Evolutionary conservation across 78 protist species (phyloP).

Genomic region (Protostelium mycophagum): DNA sequence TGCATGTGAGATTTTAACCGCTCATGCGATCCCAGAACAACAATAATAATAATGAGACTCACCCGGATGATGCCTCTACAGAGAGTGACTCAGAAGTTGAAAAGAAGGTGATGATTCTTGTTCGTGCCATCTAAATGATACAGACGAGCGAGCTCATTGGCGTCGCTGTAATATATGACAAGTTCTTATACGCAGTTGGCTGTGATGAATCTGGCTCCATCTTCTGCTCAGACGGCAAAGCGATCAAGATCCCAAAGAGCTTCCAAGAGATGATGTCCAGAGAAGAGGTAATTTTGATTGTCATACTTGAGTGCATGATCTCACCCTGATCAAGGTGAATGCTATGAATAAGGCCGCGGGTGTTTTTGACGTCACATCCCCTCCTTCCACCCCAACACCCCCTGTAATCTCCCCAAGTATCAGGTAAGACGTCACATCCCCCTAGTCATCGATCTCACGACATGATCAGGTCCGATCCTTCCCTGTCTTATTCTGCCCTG

Average conservation of each 20-base stretch:
- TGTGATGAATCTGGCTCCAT: background rate
- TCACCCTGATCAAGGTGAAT: background rate
- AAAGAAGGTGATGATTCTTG: no score
- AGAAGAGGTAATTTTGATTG: background rate
- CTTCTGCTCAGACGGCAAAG: background rate
- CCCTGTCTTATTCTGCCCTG: background rate
- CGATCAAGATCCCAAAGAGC: background rate
- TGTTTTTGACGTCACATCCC: background rate
- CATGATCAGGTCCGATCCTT: background rate
- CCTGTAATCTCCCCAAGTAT: no score
- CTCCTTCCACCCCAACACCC: background rate
- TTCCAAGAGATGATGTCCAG: background rate
- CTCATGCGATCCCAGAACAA: no score
- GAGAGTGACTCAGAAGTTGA: no score
- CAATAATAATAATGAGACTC: no score
- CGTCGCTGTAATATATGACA: background rate
- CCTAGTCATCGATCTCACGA: background rate
- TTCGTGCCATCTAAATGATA: no score
- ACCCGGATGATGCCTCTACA: no score
- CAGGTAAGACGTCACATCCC: background rate
- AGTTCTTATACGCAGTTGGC: background rate
- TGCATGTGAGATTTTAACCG: no score
- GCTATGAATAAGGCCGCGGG: background rate
- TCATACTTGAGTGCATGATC: background rate
- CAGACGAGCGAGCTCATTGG: background rate